A percentile compares a stretch with the other conserved stretches of the same genome.
These are phyloP conservation scores for Lachancea lanzarotensis DNA, from an alignment of 805 yeast genomes.

Conservation along the genomic window DNA sequence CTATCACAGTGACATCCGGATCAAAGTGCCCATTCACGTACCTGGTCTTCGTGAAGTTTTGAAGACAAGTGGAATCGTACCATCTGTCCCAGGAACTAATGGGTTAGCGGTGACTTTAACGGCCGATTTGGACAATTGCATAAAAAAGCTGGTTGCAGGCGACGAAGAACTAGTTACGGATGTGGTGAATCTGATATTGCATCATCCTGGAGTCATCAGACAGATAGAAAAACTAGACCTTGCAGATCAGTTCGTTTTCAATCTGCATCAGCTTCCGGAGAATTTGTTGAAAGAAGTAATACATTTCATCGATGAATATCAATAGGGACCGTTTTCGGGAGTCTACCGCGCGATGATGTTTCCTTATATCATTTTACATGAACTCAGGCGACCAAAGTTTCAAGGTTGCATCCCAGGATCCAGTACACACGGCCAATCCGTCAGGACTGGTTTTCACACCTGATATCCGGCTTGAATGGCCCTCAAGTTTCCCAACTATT, in stretches of 20 bases:
- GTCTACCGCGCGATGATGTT: too few relatives aligned
- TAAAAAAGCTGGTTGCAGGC: conserved; percentile 10
- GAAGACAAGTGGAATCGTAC: conserved; percentile 69
- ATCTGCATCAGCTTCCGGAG: conserved; percentile 23
- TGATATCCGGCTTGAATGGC: conserved; percentile 56
- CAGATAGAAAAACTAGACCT: conserved; percentile 18
- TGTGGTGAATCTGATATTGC: conserved; percentile 19
- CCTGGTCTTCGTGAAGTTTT: conserved; percentile 60
- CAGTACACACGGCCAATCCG: conserved; percentile 71
- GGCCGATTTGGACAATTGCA: conserved; percentile 19
- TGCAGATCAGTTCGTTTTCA: conserved; percentile 19
- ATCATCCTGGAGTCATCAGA: conserved; percentile 21
- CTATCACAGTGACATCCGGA: conserved; percentile 66
- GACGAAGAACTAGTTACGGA: conserved; percentile 26
- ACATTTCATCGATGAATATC: conserved; percentile 3
- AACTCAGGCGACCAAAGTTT: conserved; percentile 53
- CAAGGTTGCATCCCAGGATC: conserved; percentile 74
- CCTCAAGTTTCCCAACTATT: conserved; percentile 58
- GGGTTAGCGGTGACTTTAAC: conserved; percentile 25
- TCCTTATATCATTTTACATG: conserved; percentile 6
- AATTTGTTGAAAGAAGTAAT: conserved; percentile 15
- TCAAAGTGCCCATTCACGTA: conserved; percentile 65
- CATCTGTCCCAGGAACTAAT: conserved; percentile 34
- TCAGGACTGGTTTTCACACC: conserved; percentile 63
- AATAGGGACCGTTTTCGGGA: background rate